Conservation (phyloP, 2,329 filamentous ascomycete genomes). For the Mollisiaceae sp. region DNA sequence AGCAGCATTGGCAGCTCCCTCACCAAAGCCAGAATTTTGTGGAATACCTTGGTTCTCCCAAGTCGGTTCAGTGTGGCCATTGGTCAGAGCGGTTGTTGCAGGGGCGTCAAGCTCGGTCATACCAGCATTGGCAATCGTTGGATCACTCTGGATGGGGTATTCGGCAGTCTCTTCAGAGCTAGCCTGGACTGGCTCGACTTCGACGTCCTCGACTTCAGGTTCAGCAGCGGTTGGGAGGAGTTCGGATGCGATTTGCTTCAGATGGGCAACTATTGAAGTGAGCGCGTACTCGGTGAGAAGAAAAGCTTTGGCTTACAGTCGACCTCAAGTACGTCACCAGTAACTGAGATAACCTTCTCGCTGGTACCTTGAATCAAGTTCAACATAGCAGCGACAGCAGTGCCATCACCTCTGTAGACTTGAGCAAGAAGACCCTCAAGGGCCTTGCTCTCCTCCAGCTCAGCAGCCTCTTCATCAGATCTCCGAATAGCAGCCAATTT, state of each 20-base stretch:
- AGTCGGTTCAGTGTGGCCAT: constrained; percentile 50
- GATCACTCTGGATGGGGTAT: constrained; percentile 59
- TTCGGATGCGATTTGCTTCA: constrained; percentile 64
- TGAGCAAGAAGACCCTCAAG: constrained; percentile 80
- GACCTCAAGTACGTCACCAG: constrained; percentile 67
- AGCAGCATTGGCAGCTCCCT: constrained; percentile 62
- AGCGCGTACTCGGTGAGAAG: constrained; percentile 14
- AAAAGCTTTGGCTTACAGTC: constrained; percentile 64
- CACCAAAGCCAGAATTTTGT: constrained; percentile 56
- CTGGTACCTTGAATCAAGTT: constrained; percentile 76
- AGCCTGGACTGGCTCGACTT: constrained; percentile 35
- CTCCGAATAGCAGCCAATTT: constrained; percentile 78
- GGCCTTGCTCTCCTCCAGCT: constrained; percentile 75
- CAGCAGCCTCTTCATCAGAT: constrained; percentile 66
- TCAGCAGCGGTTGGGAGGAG: constrained; percentile 46
- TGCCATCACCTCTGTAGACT: constrained; percentile 79
- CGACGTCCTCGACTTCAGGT: constrained; percentile 40
- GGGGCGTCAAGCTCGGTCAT: constrained; percentile 69
- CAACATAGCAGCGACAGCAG: constrained; percentile 74
- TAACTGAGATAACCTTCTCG: constrained; percentile 69
- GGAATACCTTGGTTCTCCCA: constrained; percentile 46
- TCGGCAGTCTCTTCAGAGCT: constrained; percentile 43
- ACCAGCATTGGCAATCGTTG: constrained; percentile 68
- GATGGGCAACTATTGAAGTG: constrained; percentile 55
- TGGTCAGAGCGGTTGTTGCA: constrained; percentile 47